A percentile compares a stretch with the other conserved stretches of the same genome.
These are phyloP conservation scores for Flaveria linearis DNA, from an alignment of 129 eudicot genomes.

Conservation along the genomic window DNA sequence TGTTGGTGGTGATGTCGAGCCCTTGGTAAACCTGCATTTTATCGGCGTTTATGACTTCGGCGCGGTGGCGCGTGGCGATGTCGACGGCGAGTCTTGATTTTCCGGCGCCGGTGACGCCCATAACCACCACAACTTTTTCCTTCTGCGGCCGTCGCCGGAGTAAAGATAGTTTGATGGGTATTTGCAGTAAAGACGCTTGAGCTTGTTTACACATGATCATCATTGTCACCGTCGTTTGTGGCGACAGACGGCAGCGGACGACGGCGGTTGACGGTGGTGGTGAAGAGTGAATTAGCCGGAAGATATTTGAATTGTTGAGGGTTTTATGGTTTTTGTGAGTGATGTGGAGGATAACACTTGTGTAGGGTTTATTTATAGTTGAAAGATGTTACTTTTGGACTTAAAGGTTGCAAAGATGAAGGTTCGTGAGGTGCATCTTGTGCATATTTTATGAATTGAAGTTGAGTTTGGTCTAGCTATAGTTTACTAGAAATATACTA, in stretches of 20 bases:
- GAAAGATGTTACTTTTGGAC: slow-evolving; percentile 18
- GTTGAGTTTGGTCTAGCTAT: slow-evolving; percentile 4
- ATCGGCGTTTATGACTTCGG: slow-evolving; percentile 83
- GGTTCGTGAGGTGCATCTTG: slow-evolving; percentile 24
- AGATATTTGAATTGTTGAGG: slow-evolving; percentile 21
- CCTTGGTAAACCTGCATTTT: slow-evolving; percentile 84
- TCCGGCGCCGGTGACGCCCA: slow-evolving; percentile 95
- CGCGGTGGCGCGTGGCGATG: slow-evolving; percentile 54
- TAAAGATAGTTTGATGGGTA: slow-evolving; percentile 38
- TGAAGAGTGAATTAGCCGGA: slow-evolving; percentile 11
- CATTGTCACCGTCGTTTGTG: slow-evolving; percentile 30
- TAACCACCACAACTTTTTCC: slow-evolving; percentile 76
- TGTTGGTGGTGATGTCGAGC: slow-evolving; percentile 74
- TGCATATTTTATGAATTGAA: slow-evolving; percentile 14
- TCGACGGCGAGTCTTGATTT: slow-evolving; percentile 78
- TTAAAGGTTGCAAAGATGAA: slow-evolving; percentile 17
- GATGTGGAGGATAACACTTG: slow-evolving; percentile 12
- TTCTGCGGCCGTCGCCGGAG: slow-evolving; percentile 39
- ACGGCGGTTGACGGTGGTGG: background rate
- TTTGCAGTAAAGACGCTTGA: slow-evolving; percentile 36
- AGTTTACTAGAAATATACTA: too few relatives aligned
- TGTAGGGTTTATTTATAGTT: slow-evolving; percentile 30
- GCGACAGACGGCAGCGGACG: background rate
- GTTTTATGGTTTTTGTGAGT: background rate
- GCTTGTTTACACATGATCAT: slow-evolving; percentile 48